phyloP scores from a whole-genome alignment of 2,329 filamentous ascomycete species.

The Penicillium italicum region DNA sequence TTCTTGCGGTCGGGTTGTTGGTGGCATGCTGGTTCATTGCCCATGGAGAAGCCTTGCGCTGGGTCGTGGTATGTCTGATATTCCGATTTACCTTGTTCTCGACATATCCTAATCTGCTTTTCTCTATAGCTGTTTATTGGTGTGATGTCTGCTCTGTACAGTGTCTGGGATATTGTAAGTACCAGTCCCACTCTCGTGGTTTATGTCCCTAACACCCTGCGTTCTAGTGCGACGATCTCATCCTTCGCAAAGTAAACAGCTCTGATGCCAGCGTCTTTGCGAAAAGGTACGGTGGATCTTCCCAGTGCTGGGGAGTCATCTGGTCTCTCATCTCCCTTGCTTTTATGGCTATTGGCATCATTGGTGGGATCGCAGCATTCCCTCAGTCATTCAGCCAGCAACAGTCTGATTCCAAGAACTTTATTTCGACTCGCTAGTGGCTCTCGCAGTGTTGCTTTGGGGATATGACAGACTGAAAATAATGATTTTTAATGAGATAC shows the following conservation, averaged over 20 bases:
- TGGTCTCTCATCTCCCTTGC: conserved; percentile 70
- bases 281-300: conserved; percentile 71
- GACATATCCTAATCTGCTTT: not conserved
- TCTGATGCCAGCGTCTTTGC: conserved; percentile 78
- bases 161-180: conserved; percentile 73
- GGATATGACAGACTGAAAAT: not conserved
- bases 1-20: conserved; percentile 66
- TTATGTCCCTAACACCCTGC: not conserved
- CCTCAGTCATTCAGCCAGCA: conserved; percentile 67
- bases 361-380: conserved; percentile 75
- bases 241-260: conserved; percentile 73
- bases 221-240: conserved; percentile 67
- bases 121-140: conserved; percentile 65
- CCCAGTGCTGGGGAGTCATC: conserved; percentile 75
- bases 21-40: conserved; percentile 76
- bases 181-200: not conserved
- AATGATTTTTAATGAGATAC: conserved; percentile 3
- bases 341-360: conserved; percentile 69
- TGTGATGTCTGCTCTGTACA: conserved; percentile 77
- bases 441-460: not conserved
- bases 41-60: conserved; percentile 69
- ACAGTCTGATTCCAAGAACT: conserved; percentile 63
- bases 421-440: conserved; percentile 50
- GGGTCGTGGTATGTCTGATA: conserved; percentile 57
- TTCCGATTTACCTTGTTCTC: not conserved